Base-by-base conservation (phyloP, 2,329 filamentous ascomycete species). In the Aspergillus udagawae region DNA sequence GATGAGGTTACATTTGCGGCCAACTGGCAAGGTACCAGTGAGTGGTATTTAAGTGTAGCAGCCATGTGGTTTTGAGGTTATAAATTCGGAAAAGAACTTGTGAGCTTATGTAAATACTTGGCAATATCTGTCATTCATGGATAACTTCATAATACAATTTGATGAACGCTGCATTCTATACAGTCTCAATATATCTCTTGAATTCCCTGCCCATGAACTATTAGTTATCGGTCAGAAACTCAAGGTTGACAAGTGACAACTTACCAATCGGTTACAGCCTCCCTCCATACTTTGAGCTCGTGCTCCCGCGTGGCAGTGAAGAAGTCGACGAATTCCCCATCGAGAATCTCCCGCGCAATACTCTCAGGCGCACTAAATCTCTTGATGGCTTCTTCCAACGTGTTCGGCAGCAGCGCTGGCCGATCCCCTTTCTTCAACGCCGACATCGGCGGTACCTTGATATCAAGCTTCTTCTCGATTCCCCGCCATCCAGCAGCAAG, bases 231-330 rank as follows among this genome's bases (percentile, higher is more conserved):
- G 38, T 20, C 4, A 32, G 48, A 60, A 59, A 63, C 53, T 47
- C 4, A 50, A n/a, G 38, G 17, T 29, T 2, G 21, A 44, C 14
- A 55, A 86, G 88, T 74, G 21, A 44, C 12, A 55, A 86, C 88
- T 75, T 81, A 92, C 91, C 93, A 97, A 74, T 97, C 93, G 23
- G 92, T 97, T 10, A 97, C 92, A 1, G 92, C 92, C 73, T 97
- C 92, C 66, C 97, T 91, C 88, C 90, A 97, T 8, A 96, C 77
- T 59, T 89, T 80, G 56, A 93, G 82, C 76, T 97, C 93, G 74
- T 97, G 92, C 73, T 95, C 87, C 61, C 93, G 83, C 20, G 92
- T 96, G n/a, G 92, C 93, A 12, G 87, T 91, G 77, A 87, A 97
- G 73, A 97, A 93, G 14, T 97, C 92, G 4, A 97, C 93, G 76